Conservation (phyloP, 1,284 basidiomycete species). For the Rhizoctonia solani region DNA sequence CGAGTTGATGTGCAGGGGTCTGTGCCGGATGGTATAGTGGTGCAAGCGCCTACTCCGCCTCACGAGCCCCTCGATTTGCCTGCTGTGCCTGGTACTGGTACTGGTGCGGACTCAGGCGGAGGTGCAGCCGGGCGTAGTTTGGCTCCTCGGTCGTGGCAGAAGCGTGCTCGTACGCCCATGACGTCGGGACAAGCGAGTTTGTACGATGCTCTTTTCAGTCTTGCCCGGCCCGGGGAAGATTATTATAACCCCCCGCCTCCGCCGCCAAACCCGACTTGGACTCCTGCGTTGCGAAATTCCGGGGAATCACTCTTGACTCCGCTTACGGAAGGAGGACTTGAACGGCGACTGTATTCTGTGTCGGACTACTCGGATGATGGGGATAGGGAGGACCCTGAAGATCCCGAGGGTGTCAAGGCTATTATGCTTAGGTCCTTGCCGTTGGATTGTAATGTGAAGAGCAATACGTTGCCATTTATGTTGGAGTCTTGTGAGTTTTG, state of each 20-base stretch:
- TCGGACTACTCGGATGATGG: conserved; percentile 3
- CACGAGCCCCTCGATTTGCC: not conserved
- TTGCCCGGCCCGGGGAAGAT: not conserved
- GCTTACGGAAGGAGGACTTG: too few relatives aligned
- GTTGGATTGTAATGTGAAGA: conserved; percentile 15
- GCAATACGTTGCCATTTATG: conserved; percentile 20
- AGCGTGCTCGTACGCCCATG: not conserved
- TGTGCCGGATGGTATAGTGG: too few relatives aligned
- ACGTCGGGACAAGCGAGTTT: conserved; percentile 22
- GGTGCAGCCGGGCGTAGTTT: not conserved
- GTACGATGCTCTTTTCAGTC: conserved; percentile 11
- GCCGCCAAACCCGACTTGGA: not conserved
- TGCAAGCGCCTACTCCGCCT: not conserved
- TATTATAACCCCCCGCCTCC: not conserved
- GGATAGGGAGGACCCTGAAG: conserved; percentile 19
- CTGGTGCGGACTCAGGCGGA: not conserved
- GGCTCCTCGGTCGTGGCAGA: not conserved
- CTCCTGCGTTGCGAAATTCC: too few relatives aligned
- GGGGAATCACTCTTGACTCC: too few relatives aligned
- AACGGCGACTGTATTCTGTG: too few relatives aligned
- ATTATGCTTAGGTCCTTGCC: conserved; percentile 1
- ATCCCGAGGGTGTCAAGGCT: conserved; percentile 10
- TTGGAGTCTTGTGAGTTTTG: conserved; percentile 18
- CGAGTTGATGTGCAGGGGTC: too few relatives aligned
- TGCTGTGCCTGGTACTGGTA: not conserved